Conservation (phyloP, 495 filamentous ascomycete genomes). For the Aspergillus coremiiformis region DNA sequence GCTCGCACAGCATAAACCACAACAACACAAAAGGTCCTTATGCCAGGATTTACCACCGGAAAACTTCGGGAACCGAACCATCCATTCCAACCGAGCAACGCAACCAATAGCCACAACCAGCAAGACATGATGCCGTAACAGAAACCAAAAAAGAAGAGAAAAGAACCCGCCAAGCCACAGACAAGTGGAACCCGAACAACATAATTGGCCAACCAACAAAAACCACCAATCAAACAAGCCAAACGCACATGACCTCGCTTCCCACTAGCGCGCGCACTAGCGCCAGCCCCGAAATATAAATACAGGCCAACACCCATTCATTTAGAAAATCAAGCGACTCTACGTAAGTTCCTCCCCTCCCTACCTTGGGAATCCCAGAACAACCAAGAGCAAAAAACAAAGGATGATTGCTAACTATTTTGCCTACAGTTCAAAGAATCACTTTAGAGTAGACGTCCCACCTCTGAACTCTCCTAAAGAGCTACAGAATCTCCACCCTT, state of each 20-base stretch:
- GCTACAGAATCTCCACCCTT: slow-evolving; percentile 71
- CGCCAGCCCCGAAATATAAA: slow-evolving; percentile 19
- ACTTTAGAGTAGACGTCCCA: slow-evolving; percentile 82
- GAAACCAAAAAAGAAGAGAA: neutral
- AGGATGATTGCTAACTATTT: slow-evolving; percentile 23
- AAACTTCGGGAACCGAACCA: neutral
- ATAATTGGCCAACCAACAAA: slow-evolving; percentile 1
- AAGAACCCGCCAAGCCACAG: neutral
- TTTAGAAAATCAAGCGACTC: slow-evolving; percentile 51
- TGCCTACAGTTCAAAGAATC: slow-evolving; percentile 68
- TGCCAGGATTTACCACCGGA: neutral
- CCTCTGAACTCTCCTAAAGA: slow-evolving; percentile 72
- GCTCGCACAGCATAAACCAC: neutral
- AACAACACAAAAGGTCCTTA: neutral
- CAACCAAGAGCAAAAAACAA: slow-evolving; percentile 1
- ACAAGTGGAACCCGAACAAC: neutral
- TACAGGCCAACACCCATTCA: slow-evolving; percentile 6
- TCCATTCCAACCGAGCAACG: neutral
- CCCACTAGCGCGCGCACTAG: slow-evolving; percentile 18
- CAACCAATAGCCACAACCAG: neutral
- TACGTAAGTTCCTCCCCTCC: slow-evolving; percentile 49
- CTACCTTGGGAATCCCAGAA: slow-evolving; percentile 19
- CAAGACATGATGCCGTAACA: neutral
- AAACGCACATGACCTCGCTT: slow-evolving; percentile 29
- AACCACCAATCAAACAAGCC: slow-evolving; percentile 14